phyloP scores from a whole-genome alignment of 176 grass and related monocot species.

The Themeda triandra region DNA sequence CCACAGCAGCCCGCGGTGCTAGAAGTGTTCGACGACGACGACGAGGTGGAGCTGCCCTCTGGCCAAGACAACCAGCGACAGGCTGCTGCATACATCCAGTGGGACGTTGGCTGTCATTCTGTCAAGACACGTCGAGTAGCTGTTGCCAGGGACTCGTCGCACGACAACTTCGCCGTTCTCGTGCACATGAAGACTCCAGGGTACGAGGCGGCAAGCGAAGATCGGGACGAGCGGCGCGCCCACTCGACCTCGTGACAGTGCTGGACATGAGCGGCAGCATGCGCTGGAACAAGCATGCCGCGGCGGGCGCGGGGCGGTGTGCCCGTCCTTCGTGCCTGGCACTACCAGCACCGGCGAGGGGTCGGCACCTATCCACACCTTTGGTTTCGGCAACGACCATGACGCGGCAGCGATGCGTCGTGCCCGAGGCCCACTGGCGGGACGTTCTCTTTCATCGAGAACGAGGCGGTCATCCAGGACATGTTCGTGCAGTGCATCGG shows the following conservation, averaged over 20 bases:
- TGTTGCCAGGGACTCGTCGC: slow-evolving; percentile 19
- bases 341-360: neutral
- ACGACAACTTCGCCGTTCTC: slow-evolving; percentile 45
- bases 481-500: slow-evolving; percentile 84
- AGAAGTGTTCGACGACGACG: slow-evolving; percentile 31
- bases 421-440: slow-evolving; percentile 54
- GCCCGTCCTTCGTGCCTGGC: neutral
- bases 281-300: slow-evolving; percentile 24
- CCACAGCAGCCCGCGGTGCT: neutral
- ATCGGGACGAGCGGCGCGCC: slow-evolving; percentile 18
- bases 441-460: slow-evolving; percentile 78
- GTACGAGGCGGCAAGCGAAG: neutral
- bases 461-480: slow-evolving; percentile 59
- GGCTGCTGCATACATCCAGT: neutral
- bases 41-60: neutral
- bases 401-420: slow-evolving; percentile 63
- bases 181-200: slow-evolving; percentile 51
- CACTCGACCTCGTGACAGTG: slow-evolving; percentile 61
- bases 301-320: neutral
- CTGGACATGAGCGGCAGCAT: slow-evolving; percentile 74
- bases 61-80: neutral
- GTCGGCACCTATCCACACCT: slow-evolving; percentile 53
- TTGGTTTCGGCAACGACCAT: slow-evolving; percentile 74
- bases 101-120: slow-evolving; percentile 5
- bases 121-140: slow-evolving; percentile 43